A percentile compares a stretch with the other conserved stretches of the same genome.
These are phyloP conservation scores for Desmodesmus armatus DNA, from an alignment of 139 green algal species.

Conservation along the genomic window DNA sequence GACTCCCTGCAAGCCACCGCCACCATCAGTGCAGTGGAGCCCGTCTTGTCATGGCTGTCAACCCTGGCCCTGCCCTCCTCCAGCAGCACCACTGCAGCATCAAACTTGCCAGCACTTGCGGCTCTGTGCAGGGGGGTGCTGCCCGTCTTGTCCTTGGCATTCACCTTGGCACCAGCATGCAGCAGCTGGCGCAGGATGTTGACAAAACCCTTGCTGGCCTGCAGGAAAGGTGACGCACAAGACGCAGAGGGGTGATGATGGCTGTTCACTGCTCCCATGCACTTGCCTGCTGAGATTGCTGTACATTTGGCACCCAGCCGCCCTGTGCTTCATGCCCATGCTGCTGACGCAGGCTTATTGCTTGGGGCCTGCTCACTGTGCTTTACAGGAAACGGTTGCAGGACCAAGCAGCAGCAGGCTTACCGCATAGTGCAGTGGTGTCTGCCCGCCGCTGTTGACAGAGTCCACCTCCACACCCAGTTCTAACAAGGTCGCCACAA, in stretches of 20 bases:
- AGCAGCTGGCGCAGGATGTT: constrained; percentile 58
- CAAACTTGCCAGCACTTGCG: constrained; percentile 46
- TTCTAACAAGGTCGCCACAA: constrained; percentile 62
- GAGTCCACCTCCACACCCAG: constrained; percentile 58
- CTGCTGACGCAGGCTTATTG: background rate
- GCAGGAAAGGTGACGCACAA: background rate
- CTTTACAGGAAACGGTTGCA: background rate
- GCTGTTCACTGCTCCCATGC: no score
- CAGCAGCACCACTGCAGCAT: constrained; percentile 58
- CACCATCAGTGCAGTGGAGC: constrained; percentile 67
- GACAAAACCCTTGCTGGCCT: constrained; percentile 70
- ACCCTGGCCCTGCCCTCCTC: constrained; percentile 56
- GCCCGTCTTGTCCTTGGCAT: constrained; percentile 62
- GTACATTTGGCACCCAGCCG: background rate
- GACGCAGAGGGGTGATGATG: no score
- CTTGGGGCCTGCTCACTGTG: background rate
- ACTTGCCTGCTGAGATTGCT: no score
- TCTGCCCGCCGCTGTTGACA: constrained; percentile 64
- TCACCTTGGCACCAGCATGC: constrained; percentile 42
- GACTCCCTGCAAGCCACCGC: constrained; percentile 58
- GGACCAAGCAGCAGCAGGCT: background rate
- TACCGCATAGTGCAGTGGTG: constrained; percentile 78
- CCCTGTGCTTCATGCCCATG: background rate
- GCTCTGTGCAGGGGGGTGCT: constrained; percentile 67
- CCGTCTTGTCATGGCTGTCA: constrained; percentile 59